Evolutionary conservation across 805 yeast genomes (phyloP), one percentile per base, ranked within the genome.

Genomic region (Lipomyces orientalis): DNA sequence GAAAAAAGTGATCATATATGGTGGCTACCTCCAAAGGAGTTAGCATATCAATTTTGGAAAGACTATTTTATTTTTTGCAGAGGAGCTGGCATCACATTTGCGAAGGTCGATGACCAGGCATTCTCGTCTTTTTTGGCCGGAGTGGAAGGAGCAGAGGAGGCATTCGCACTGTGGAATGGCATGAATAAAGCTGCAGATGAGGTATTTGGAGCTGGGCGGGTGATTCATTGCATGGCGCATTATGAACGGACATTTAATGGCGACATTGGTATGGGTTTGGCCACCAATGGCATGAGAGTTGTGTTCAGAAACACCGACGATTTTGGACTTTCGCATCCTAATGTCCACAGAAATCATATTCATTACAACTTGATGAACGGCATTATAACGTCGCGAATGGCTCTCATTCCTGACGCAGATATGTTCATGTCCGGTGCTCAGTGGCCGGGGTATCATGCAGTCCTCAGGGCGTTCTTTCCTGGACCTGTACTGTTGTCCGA

Each of bases 381-480:
- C 29, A 29, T 57, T 3, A 19, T 57, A 2, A 31, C 19, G 4
- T 57, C 60, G 14, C 60, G 56, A 34, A n/a, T 57, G 29, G 14
- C 58, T 34, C 56, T 57, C 31, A 57, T 57, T 57, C 60, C 60
- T 34, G 60, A 57, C 19, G 60, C 60, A 22, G 60, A 57, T 57
- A 57, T 57, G 60, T 57, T 57, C 56, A 57, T 57, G 60, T 19
- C 60, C 16, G 56, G 60, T 29, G 60, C 60, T 57, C 60, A 57
- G 31, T 57, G 60, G 60, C 62, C 60, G 4, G 60, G 4, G 19
- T 57, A 57, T 57, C 60, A 57, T 37, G 60, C 60, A 34, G 60
- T 25, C 2, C 60, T 57, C 14, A 12, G 60, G 56, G 43, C 60
- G 2, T 57, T 34, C 31, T 57, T 57, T 57, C 60, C 60, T 2